Percentiles rank a stretch among this genome's conserved stretches.
These are phyloP conservation scores for Salix koriyanagi DNA, from an alignment of 345 rosid genomes.

Conservation along the genomic window DNA sequence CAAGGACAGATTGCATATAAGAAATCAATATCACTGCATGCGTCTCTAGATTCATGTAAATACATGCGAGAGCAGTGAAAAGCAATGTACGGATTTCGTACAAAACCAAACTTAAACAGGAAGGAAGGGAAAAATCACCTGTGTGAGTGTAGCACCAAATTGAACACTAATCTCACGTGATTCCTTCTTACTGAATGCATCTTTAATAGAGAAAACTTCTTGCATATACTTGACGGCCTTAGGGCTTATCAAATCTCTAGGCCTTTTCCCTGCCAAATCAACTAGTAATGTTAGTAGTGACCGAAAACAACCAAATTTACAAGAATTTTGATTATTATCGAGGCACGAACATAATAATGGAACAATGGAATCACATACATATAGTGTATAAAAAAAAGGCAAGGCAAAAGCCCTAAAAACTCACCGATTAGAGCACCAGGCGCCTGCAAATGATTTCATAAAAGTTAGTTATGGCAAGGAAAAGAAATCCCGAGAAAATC, in stretches of 20 bases:
- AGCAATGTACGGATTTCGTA: neutral
- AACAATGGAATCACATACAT: neutral
- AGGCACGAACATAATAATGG: neutral
- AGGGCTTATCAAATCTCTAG: slow-evolving; percentile 90
- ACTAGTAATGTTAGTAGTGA: neutral
- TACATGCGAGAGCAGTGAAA: neutral
- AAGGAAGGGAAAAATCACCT: slow-evolving; percentile 41
- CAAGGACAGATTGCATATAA: neutral
- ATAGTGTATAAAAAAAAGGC: neutral
- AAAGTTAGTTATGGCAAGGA: neutral
- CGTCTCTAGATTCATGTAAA: neutral
- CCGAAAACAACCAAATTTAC: neutral
- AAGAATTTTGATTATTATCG: neutral
- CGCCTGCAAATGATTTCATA: slow-evolving; percentile 51
- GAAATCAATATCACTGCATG: neutral
- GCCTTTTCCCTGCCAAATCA: slow-evolving; percentile 76
- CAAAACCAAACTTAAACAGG: neutral
- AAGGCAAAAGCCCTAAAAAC: slow-evolving; percentile 18
- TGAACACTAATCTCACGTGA: slow-evolving; percentile 88
- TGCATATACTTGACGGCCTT: slow-evolving; percentile 94
- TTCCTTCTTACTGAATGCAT: slow-evolving; percentile 90
- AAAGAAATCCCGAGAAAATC: neutral
- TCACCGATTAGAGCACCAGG: slow-evolving; percentile 96
- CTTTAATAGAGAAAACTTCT: slow-evolving; percentile 84
- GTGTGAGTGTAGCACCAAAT: slow-evolving; percentile 78